Percentiles rank a stretch among this genome's conserved stretches.
These are phyloP conservation scores for Phytophthora constricta DNA, from an alignment of 352 stramenopile species.

Conservation along the genomic window DNA sequence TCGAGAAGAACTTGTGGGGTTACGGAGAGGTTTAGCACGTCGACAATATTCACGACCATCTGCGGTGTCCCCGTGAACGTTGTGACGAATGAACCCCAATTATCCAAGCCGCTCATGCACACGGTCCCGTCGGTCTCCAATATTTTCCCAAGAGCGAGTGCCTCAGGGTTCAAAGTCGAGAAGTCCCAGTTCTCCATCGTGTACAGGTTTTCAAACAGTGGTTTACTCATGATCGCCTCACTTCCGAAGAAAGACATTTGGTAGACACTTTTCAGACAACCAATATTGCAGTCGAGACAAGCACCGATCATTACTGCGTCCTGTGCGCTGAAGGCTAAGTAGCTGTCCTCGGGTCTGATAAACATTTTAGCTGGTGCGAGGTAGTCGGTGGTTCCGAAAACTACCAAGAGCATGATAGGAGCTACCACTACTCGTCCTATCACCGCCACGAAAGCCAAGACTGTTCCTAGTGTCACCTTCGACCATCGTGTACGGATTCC, in stretches of 20 bases:
- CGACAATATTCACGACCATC: constrained; percentile 11
- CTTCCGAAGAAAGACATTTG: constrained; percentile 18
- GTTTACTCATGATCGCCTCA: constrained; percentile 22
- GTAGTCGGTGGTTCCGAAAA: constrained; percentile 18
- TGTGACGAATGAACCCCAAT: constrained; percentile 19
- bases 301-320: constrained; percentile 23
- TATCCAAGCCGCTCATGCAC: constrained; percentile 19
- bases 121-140: constrained; percentile 16
- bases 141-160: constrained; percentile 1
- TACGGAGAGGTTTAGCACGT: constrained; percentile 18
- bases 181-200: constrained; percentile 10
- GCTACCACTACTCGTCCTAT: constrained; percentile 23
- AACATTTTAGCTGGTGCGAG: constrained; percentile 21
- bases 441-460: constrained; percentile 23
- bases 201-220: constrained; percentile 27
- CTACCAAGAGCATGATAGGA: constrained; percentile 8
- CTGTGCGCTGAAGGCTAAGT: constrained; percentile 23
- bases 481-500: constrained; percentile 5
- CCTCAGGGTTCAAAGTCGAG: constrained; percentile 4
- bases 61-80: constrained; percentile 16
- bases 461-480: constrained; percentile 3
- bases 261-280: constrained; percentile 14
- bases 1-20: constrained; percentile 11
- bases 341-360: constrained; percentile 18
- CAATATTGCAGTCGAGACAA: constrained; percentile 18